These are phyloP conservation scores for Cryptosporidium parvum DNA, from an alignment of 169 alveolate species.

Conservation along the genomic window DNA sequence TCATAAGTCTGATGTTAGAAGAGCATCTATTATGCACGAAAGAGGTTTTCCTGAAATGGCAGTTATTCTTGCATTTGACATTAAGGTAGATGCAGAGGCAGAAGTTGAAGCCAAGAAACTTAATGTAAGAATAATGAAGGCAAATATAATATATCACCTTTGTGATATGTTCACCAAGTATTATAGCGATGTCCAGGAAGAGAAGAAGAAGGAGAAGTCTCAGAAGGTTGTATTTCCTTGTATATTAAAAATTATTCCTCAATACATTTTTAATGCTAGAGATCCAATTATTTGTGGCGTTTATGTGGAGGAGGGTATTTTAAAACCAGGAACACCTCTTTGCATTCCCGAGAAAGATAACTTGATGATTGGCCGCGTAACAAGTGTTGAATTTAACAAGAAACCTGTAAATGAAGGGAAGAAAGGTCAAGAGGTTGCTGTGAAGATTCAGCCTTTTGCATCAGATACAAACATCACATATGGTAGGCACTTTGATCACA, in stretches of 20 bases:
- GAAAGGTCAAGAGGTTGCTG: slow-evolving; percentile 91
- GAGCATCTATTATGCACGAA: slow-evolving; percentile 94
- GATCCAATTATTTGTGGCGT: slow-evolving; percentile 98
- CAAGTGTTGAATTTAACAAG: slow-evolving; percentile 93
- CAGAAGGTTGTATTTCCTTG: slow-evolving; percentile 96
- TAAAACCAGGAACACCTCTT: slow-evolving; percentile 95
- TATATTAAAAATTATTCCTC: slow-evolving; percentile 91
- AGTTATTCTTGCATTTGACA: slow-evolving; percentile 97
- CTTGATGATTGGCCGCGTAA: slow-evolving; percentile 94
- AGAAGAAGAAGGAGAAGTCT: slow-evolving; percentile 85
- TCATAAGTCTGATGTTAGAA: slow-evolving; percentile 96
- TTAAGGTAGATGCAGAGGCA: slow-evolving; percentile 97
- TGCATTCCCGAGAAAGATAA: slow-evolving; percentile 91
- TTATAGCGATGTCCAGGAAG: slow-evolving; percentile 91
- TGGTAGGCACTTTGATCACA: slow-evolving; percentile 96
- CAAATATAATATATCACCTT: slow-evolving; percentile 98
- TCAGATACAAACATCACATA: slow-evolving; percentile 91
- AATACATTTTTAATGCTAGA: slow-evolving; percentile 94
- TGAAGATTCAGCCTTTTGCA: slow-evolving; percentile 84
- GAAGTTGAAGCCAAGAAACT: slow-evolving; percentile 95
- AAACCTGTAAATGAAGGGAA: slow-evolving; percentile 93
- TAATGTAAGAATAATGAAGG: slow-evolving; percentile 96
- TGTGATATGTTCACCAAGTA: slow-evolving; percentile 95
- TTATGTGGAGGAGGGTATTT: slow-evolving; percentile 92
- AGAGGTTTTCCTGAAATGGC: slow-evolving; percentile 96